Base-by-base conservation (phyloP, 345 rosid species). In the Boechera retrofracta region DNA sequence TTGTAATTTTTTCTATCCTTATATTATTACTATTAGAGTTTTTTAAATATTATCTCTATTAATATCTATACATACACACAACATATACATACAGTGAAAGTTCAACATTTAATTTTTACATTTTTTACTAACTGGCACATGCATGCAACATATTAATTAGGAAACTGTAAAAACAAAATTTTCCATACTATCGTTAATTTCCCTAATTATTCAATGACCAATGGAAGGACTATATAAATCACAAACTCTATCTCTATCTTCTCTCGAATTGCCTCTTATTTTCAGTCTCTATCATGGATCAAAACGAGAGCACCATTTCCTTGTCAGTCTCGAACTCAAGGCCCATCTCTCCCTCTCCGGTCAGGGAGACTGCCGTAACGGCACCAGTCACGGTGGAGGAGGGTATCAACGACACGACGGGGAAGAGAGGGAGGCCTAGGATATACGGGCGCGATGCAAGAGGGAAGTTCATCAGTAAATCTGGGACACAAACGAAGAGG, bases 401-500 rank as follows among this genome's bases (percentile, higher is more conserved):
- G 7, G 83, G 41, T 6, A 24, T 55, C 59, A 72, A 71, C 6
- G 21, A 11, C 53, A 62, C 3, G 74, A 82, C 72, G 61, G 87
- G 73, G 74, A 87, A 72, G 67, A 87, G 91, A 72, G 91, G 86
- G 45, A 75, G 89, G 72, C 88, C 93, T 2, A 73, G 83, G 65
- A 90, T 81, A 67, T 77, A 83, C 31, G 85, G 4, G 4, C 55
- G 28, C 5, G 28, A 82, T 36, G 29, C 81, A 3, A 87, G 68
- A 5, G 90, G 87, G 7, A 87, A 78, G 78, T 74, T 79, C 39
- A 83, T 84, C 41, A 67, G 64, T 29, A 57, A 76, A 0, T 65
- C 47, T 56, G 64, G 8, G 4, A 16, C 24, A 10, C 24, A 1
- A 0, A 29, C 5, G 7, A n/a, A 11, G 10, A 62, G 4, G 6